Percentiles rank a stretch among this genome's conserved stretches.
Evolutionary conservation across 768 basidiomycete species (phyloP).

Genomic region (Mycena polygramma): DNA sequence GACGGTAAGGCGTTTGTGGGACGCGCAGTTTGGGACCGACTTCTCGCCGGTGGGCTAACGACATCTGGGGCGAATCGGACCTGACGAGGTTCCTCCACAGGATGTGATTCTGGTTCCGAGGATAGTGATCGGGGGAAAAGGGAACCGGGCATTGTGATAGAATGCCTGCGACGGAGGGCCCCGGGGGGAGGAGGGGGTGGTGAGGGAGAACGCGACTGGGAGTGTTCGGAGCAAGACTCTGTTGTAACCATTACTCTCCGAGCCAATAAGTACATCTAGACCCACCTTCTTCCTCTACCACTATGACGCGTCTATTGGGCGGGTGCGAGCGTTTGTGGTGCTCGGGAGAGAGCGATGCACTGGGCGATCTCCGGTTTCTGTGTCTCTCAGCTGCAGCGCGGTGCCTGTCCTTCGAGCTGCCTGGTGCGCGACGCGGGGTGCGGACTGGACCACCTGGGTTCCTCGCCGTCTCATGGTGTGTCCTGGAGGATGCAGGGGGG

Average conservation of each 20-base stretch:
- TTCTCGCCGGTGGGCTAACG: constrained; percentile 32
- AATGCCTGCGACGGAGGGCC: constrained; percentile 54
- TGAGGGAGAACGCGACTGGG: constrained; percentile 43
- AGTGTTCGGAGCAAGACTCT: constrained; percentile 28
- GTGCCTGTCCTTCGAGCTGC: constrained; percentile 25
- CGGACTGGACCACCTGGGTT: constrained; percentile 33
- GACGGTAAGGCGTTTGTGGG: constrained; percentile 32
- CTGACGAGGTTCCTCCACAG: constrained; percentile 47
- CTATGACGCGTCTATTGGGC: constrained; percentile 36
- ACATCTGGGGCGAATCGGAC: constrained; percentile 55
- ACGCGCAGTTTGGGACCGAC: constrained; percentile 34
- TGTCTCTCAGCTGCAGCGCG: constrained; percentile 27
- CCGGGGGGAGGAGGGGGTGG: constrained; percentile 51
- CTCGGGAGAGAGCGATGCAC: constrained; percentile 23
- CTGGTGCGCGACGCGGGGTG: constrained; percentile 20
- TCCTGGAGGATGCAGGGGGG: constrained; percentile 4
- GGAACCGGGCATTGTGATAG: constrained; percentile 82
- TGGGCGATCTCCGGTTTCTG: constrained; percentile 25
- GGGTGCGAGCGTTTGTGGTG: constrained; percentile 20
- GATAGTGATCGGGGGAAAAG: constrained; percentile 82
- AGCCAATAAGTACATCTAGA: constrained; percentile 17
- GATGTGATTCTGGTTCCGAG: constrained; percentile 58
- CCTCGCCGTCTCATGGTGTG: constrained; percentile 1
- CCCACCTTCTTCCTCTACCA: constrained; percentile 32
- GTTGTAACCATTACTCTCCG: constrained; percentile 9